Evolutionary conservation across 1,284 basidiomycete genomes (phyloP).

Genomic region (Xerocomus minutiporus): DNA sequence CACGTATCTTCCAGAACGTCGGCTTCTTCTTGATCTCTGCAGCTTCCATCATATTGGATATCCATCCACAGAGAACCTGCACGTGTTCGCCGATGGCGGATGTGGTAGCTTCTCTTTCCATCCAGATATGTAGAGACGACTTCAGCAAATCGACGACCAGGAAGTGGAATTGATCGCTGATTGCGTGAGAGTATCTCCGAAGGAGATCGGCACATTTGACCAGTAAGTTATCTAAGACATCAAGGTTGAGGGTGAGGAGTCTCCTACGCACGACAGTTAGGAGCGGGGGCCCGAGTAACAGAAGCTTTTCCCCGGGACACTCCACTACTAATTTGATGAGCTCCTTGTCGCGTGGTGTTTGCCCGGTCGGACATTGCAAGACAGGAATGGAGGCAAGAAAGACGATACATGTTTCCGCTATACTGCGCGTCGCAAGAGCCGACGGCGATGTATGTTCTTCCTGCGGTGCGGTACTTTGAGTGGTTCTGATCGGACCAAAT

Average conservation of each 20-base stretch:
- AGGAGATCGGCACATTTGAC: slow-evolving; percentile 53
- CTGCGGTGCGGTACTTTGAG: slow-evolving; percentile 29
- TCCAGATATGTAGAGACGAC: slow-evolving; percentile 66
- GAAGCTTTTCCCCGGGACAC: slow-evolving; percentile 50
- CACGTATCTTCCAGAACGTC: slow-evolving; percentile 65
- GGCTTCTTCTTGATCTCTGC: slow-evolving; percentile 38
- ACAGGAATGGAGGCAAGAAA: slow-evolving; percentile 57
- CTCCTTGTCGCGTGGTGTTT: slow-evolving; percentile 59
- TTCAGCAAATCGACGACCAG: slow-evolving; percentile 62
- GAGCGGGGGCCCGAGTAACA: slow-evolving; percentile 54
- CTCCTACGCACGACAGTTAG: slow-evolving; percentile 53
- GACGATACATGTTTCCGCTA: slow-evolving; percentile 48
- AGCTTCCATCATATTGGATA: slow-evolving; percentile 42
- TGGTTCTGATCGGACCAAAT: slow-evolving; percentile 57
- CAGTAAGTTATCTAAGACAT: slow-evolving; percentile 52
- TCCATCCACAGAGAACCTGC: slow-evolving; percentile 48
- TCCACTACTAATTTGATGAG: slow-evolving; percentile 57
- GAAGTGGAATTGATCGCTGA: slow-evolving; percentile 52
- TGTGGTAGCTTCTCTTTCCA: slow-evolving; percentile 34
- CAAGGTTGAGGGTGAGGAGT: slow-evolving; percentile 49
- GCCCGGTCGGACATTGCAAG: slow-evolving; percentile 52
- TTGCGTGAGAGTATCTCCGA: slow-evolving; percentile 52
- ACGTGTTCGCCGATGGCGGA: slow-evolving; percentile 44
- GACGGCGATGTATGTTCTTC: slow-evolving; percentile 17
- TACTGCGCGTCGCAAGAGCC: slow-evolving; percentile 25